Evolutionary conservation across 306 rosid genomes (phyloP).

Genomic region (Hippophae rhamnoides): DNA sequence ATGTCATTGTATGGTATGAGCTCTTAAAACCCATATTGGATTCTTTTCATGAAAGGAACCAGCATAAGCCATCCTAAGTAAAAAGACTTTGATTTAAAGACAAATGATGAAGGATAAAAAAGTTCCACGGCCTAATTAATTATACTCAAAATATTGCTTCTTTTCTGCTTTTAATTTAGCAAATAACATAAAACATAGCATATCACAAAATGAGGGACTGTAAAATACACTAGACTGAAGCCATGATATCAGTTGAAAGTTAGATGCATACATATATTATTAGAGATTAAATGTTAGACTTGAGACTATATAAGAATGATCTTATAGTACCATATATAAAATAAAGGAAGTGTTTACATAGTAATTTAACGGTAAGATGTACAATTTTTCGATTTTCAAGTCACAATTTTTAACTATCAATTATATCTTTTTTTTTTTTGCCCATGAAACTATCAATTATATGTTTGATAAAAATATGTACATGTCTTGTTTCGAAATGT

Average conservation of each 20-base stretch:
- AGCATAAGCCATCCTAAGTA: conserved; percentile 27
- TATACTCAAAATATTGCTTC: not conserved
- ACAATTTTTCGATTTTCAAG: no score
- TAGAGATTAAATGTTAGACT: conserved; percentile 23
- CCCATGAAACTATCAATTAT: no score
- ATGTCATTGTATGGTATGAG: conserved; percentile 27
- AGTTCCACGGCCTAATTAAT: conserved; percentile 30
- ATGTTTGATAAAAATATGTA: not conserved
- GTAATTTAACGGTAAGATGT: no score
- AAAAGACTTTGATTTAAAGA: conserved; percentile 50
- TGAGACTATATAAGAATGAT: conserved; percentile 22
- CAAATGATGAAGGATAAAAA: conserved; percentile 38
- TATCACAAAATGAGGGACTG: not conserved
- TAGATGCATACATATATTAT: conserved; percentile 22
- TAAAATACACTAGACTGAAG: conserved; percentile 7
- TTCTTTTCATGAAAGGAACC: conserved; percentile 31
- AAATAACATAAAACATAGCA: conserved; percentile 4
- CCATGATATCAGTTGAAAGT: conserved; percentile 18
- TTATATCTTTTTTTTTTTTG: no score
- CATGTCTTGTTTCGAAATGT: conserved; percentile 19
- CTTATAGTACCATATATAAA: no score
- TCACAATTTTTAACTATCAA: no score
- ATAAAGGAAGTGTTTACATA: no score
- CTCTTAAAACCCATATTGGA: conserved; percentile 26
- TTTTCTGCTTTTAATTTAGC: no score